Conservation (phyloP, 345 rosid genomes). For the Hibiscus tridactylites region DNA sequence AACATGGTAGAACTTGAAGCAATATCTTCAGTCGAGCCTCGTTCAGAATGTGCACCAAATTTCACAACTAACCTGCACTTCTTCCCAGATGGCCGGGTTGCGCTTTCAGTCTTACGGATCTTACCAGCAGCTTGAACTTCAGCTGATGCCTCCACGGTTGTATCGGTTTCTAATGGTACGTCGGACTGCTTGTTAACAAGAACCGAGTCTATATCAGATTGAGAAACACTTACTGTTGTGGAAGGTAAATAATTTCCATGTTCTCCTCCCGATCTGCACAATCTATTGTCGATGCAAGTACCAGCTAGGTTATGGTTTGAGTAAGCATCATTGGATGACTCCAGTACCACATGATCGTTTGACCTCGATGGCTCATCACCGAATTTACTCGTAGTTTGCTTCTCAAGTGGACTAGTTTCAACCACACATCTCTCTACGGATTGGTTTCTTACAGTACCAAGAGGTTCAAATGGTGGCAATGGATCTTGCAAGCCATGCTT, state of each 20-base stretch:
- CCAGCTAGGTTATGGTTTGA: conserved; percentile 24
- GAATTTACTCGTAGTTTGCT: conserved; percentile 22
- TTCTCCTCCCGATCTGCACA: conserved; percentile 28
- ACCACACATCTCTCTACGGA: conserved; percentile 25
- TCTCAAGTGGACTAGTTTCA: conserved; percentile 26
- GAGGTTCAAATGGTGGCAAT: conserved; percentile 73
- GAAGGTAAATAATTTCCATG: conserved; percentile 56
- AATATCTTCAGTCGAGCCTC: conserved; percentile 55
- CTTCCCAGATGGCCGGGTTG: conserved; percentile 31
- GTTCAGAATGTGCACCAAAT: conserved; percentile 54
- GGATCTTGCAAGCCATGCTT: conserved; percentile 83
- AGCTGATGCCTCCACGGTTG: conserved; percentile 24
- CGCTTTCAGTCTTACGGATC: conserved; percentile 29
- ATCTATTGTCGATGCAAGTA: conserved; percentile 28
- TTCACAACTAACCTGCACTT: conserved; percentile 74
- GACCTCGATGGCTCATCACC: conserved; percentile 23
- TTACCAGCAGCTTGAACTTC: conserved; percentile 23
- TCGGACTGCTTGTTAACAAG: conserved; percentile 32
- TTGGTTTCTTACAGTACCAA: conserved; percentile 34
- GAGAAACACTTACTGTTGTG: conserved; percentile 41
- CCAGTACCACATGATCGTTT: conserved; percentile 18
- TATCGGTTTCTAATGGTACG: conserved; percentile 21
- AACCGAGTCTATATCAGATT: conserved; percentile 44
- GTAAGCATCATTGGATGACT: conserved; percentile 23
- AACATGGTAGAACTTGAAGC: conserved; percentile 46